Base-by-base conservation (phyloP, 2,329 filamentous ascomycete species). In the Alternaria ventricosa region DNA sequence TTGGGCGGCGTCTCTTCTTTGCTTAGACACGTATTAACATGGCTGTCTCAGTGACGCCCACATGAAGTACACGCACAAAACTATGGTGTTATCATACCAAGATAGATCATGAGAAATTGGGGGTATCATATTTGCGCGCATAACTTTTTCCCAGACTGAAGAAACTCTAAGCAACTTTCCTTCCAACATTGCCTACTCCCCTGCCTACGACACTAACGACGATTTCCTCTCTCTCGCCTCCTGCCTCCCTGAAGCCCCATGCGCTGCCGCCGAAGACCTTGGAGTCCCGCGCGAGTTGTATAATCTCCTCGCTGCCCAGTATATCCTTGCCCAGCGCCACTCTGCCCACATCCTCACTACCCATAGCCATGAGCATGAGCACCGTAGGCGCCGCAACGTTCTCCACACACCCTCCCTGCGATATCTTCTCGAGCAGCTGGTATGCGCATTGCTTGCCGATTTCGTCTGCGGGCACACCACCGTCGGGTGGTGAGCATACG, bases 321-420 rank as follows among this genome's bases (percentile, higher is more conserved):
- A 97, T 89, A 50, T 95, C 92, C 72, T 89, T 90, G 30, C 94
- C 93, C 62, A 99, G 78, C 66, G 92, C 88, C 69, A 99, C 80
- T 63, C 96, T 87, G 5, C 96, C 96, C 13, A 99, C 94, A 79
- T 99, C 96, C 78, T 98, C 96, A 1, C 92, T 93, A 0, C 96
- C 96, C 96, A 99, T 98, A 33, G 94, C 93, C 96, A 99, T 99
- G 66, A 99, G 84, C 18, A 90, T 92, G 57, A 99, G 80, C 68
- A 97, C 86, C 0, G 91, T 95, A 4, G 88, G 85, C 6, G 90
- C 89, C 3, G 93, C 92, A 4, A 91, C 86, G 13, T 85, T 85
- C 57, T 89, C 90, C 4, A 92, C 92, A 77, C 93, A 97, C 1
- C 96, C 96, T 11, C 94, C 95, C 71, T 90, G 87, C 55, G 88